Evolutionary conservation across 2,329 filamentous ascomycete genomes (phyloP).

Genomic region (Colletotrichum brevisporum): DNA sequence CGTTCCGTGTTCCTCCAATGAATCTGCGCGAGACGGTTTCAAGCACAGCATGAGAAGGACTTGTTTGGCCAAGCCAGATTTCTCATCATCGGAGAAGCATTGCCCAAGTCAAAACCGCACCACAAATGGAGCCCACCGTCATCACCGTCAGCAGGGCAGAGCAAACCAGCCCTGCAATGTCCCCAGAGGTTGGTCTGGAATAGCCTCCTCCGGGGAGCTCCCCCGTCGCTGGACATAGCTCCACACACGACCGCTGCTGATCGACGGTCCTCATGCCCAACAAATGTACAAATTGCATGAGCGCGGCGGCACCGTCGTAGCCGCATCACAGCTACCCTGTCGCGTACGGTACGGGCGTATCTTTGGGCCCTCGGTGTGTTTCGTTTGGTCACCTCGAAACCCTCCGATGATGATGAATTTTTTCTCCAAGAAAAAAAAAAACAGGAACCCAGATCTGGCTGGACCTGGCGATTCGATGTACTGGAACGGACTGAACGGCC

Average conservation of each 20-base stretch:
- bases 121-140: conserved; percentile 6
- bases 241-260: conserved; percentile 4
- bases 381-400: conserved; percentile 7
- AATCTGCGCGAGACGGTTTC: conserved; percentile 2
- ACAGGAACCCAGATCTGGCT: conserved; percentile 12
- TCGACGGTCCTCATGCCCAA: conserved; percentile 3
- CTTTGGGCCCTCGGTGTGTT: not conserved
- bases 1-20: not conserved
- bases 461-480: conserved; percentile 5
- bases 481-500: conserved; percentile 31
- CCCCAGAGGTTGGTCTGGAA: conserved; percentile 6
- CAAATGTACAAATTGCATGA: not conserved
- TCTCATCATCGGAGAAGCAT: conserved; percentile 2
- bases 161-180: not conserved
- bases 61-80: conserved; percentile 12
- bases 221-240: conserved; percentile 9
- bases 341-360: conserved; percentile 26
- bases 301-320: not conserved
- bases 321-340: not conserved
- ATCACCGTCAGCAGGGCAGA: not conserved
- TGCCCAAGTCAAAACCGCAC: conserved; percentile 1
- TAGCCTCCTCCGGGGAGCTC: conserved; percentile 10
- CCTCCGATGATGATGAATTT: not conserved
- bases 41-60: not conserved
- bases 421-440: not conserved